Base-by-base conservation (phyloP, 1,284 basidiomycete species). In the Naganishia liquefaciens region DNA sequence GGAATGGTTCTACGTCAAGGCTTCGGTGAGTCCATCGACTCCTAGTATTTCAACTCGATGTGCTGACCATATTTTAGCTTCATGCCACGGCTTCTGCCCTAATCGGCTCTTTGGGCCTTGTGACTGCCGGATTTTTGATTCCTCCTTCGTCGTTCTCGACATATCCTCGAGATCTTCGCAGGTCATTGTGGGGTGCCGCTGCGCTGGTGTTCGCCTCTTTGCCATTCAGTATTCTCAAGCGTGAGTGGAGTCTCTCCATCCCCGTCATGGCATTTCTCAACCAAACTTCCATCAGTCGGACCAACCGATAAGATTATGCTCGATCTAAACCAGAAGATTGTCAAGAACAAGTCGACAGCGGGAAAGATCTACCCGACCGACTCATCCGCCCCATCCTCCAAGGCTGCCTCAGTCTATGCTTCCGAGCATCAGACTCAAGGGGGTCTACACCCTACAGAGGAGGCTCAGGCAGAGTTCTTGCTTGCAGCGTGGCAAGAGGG, bases 101-200 rank as follows among this genome's bases (percentile, higher is more conserved):
- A 42, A 50, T 66, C 40, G 60, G 61, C 17, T 55, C 61, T 43
- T 17, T 63, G 47, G 54, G 53, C 10, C 55, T 66, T 25, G 19
- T 62, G n/a, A n/a, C 47, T 25, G 65, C 65, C 42, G 65, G 65
- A 5, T 63, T 66, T 50, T n/a, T 63, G 15, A 60, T 66, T 39
- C 65, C 65, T 21, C 51, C 53, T 39, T 66, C 65, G 9, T 63
- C 61, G 1, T 62, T 62, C 47, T 63, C 65, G n/a, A 66, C 54
- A 13, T 62, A 63, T 40, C 61, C 61, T 27, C 54, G 55, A 51
- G 54, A 66, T 15, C 54, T 66, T 19, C 60, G 65, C 28, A 62
- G 55, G 42, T 28, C 63, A 15, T 40, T 66, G 47, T 66, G 60
- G 46, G 58, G 58, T n/a, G 46, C 58, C 27, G 64, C 53, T 15